phyloP scores from a whole-genome alignment of 192 early-diverging fungal species.

The Linnemannia zychae region DNA sequence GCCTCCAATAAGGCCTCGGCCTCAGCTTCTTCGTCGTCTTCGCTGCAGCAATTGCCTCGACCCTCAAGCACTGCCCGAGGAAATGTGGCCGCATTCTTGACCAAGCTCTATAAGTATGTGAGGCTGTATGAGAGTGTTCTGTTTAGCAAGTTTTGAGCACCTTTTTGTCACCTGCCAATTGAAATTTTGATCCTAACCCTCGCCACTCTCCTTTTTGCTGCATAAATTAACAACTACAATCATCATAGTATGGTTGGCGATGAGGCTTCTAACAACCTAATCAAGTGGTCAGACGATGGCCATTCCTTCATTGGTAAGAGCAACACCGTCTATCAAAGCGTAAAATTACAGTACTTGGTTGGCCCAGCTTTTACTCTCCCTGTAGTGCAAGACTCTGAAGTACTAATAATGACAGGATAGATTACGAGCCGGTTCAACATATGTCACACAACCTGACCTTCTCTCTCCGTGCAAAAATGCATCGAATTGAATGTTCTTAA shows the following conservation, averaged over 20 bases:
- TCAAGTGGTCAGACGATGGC: conserved; percentile 91
- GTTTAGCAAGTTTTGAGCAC: background rate
- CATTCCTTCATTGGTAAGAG: conserved; percentile 83
- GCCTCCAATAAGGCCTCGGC: background rate
- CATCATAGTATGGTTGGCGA: conserved; percentile 90
- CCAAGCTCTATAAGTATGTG: conserved; percentile 90
- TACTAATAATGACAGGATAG: background rate
- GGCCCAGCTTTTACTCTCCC: too few relatives aligned
- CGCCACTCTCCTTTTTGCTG: background rate
- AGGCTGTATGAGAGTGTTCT: background rate
- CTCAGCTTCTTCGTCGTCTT: conserved; percentile 8
- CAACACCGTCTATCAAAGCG: background rate
- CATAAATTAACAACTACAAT: background rate
- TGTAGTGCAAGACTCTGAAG: background rate
- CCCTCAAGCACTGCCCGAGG: conserved; percentile 51
- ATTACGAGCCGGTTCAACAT: background rate
- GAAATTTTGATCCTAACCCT: background rate
- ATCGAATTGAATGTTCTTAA: background rate
- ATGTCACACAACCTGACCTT: background rate
- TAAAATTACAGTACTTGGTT: too few relatives aligned
- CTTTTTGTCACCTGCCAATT: background rate
- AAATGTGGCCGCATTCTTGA: conserved; percentile 91
- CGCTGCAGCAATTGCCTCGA: conserved; percentile 34
- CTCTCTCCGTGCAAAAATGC: background rate
- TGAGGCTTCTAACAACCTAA: conserved; percentile 83